A percentile compares a stretch with the other conserved stretches of the same genome.
Conservation (phyloP, 768 basidiomycete genomes). For the Neoboletus subvelutipes region DNA sequence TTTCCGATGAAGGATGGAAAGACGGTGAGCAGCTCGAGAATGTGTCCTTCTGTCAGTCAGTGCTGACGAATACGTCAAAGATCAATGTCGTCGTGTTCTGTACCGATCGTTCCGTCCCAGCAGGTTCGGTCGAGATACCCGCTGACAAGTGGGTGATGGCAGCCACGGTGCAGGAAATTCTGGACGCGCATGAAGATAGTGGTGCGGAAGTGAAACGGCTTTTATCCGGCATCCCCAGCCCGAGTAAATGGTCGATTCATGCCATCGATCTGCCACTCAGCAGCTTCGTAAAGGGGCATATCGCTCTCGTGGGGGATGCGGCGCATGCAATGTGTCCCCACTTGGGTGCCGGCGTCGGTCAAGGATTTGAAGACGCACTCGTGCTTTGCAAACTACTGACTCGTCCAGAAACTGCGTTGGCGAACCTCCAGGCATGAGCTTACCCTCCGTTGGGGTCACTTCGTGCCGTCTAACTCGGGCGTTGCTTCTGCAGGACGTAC, state of each 20-base stretch:
- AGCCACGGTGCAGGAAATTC: conserved; percentile 43
- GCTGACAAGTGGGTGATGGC: conserved; percentile 42
- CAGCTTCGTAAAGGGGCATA: conserved; percentile 42
- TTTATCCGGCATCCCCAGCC: conserved; percentile 41
- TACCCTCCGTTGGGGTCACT: background rate
- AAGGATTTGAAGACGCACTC: conserved; percentile 58
- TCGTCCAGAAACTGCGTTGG: conserved; percentile 39
- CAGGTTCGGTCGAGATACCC: conserved; percentile 29
- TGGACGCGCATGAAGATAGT: conserved; percentile 44
- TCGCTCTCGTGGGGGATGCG: conserved; percentile 56
- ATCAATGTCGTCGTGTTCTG: conserved; percentile 49
- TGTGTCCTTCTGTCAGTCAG: background rate
- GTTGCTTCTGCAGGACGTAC: conserved; percentile 37
- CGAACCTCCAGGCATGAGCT: conserved; percentile 41
- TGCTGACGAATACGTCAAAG: conserved; percentile 19
- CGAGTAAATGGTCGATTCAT: conserved; percentile 56
- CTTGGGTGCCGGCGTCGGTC: conserved; percentile 57
- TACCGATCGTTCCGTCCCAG: conserved; percentile 32
- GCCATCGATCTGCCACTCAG: conserved; percentile 44
- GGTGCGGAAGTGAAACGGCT: conserved; percentile 44
- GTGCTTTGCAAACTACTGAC: conserved; percentile 46
- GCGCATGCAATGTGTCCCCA: conserved; percentile 63
- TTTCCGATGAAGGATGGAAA: conserved; percentile 47
- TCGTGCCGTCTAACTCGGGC: background rate
- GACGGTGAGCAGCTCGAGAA: conserved; percentile 33